These are phyloP conservation scores for Arxiozyma bovina DNA, from an alignment of 1,139 yeast genomes.

Conservation along the genomic window DNA sequence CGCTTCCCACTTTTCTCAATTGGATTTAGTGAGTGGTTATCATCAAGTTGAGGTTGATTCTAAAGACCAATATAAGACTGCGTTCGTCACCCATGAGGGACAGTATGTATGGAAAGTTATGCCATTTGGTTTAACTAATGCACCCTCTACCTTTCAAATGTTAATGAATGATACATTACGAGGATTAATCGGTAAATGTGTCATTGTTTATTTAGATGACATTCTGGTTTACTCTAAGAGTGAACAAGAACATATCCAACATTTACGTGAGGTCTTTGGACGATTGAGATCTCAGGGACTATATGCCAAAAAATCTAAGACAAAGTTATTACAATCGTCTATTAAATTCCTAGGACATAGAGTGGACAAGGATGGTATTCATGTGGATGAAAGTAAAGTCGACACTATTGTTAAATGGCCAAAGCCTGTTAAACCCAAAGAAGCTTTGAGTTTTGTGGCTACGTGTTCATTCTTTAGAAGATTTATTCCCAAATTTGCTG, in stretches of 20 bases:
- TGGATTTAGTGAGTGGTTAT: slow-evolving; percentile 8
- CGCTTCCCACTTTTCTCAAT: slow-evolving; percentile 6
- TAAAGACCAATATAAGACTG: slow-evolving; percentile 8
- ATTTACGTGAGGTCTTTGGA: slow-evolving; percentile 5
- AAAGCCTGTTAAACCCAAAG: not conserved
- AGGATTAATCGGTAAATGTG: slow-evolving; percentile 9
- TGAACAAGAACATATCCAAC: slow-evolving; percentile 13
- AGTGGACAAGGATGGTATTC: not conserved
- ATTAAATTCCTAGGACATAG: not conserved
- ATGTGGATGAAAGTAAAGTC: not conserved
- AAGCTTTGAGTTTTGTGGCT: not conserved
- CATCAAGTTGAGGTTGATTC: slow-evolving; percentile 7
- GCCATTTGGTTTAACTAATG: slow-evolving; percentile 8
- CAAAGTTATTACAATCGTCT: not conserved
- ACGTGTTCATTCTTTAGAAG: not conserved
- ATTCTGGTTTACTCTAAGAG: slow-evolving; percentile 18
- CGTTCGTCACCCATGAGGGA: slow-evolving; percentile 9
- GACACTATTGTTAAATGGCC: not conserved
- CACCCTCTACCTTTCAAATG: slow-evolving; percentile 6
- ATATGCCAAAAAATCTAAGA: not conserved
- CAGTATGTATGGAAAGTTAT: slow-evolving; percentile 7
- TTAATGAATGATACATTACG: slow-evolving; percentile 9
- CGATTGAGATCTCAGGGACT: not conserved
- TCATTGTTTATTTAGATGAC: slow-evolving; percentile 24
- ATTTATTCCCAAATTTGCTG: not conserved